Base-by-base conservation (phyloP, 2,329 filamentous ascomycete genomes). In the Aspergillus candidus region DNA sequence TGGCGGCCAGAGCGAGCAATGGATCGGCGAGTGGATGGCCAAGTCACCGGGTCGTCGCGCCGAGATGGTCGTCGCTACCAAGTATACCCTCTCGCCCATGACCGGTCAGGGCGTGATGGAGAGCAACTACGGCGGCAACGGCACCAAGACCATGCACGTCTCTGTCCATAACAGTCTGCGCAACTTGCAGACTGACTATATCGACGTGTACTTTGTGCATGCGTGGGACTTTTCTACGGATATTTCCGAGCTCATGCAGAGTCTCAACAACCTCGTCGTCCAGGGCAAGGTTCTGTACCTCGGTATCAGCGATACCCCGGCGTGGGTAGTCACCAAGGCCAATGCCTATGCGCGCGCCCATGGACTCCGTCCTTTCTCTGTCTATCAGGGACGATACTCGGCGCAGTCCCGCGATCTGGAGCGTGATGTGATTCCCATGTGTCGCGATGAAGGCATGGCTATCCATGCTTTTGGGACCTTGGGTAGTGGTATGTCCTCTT, bases 361-460 rank as follows among this genome's bases (percentile, higher is more conserved):
- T 47, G 83, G 82, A 4, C 70, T 88, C n/a, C 77, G 79, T 0
- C 82, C 76, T 32, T 90, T 90, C 65, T 75, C 71, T 15, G 76
- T 87, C 13, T 87, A 86, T 57, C 82, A 85, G 63, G 83, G 83
- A 8, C 69, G 67, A 10, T 87, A 82, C 80, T 77, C 69, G 15
- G 72, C 75, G 13, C 72, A 69, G 1, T 72, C 78, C 38, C 77
- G 84, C 17, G 84, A 88, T 60, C 77, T 85, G 40, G 82, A 84
- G 67, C 73, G 80, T 17, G 82, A 84, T n/a, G 81, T 84, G 53
- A 72, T 86, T 31, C 80, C 80, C 34, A 86, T 86, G 82, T 72
- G 67, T 32, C 71, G 71, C 32, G 70, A 73, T 27, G 78, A 84
- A 55, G 80, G 81, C 30, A 83, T 84, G 76, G 79, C 68, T 0